A percentile compares a stretch with the other conserved stretches of the same genome.
phyloP scores from a whole-genome alignment of 1,139 yeast genomes.

The Ogataea hybrid region DNA sequence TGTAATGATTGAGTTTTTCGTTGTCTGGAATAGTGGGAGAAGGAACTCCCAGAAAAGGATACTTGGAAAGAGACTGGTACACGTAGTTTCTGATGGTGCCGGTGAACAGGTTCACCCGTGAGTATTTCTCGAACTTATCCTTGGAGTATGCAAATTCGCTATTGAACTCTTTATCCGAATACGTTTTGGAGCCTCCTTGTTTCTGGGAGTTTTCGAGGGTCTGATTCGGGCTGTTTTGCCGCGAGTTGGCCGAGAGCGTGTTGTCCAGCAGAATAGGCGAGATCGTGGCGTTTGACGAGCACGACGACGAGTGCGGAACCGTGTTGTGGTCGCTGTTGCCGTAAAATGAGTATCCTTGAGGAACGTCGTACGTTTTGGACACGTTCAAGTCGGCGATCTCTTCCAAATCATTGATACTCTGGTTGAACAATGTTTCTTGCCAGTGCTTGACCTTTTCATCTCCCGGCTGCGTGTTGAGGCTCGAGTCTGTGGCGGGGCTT shows the following conservation, averaged over 20 bases:
- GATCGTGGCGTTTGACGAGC: constrained; percentile 41
- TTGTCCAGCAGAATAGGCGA: constrained; percentile 37
- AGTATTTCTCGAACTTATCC: constrained; percentile 33
- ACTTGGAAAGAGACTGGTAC: constrained; percentile 53
- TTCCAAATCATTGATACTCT: constrained; percentile 33
- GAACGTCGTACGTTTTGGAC: constrained; percentile 44
- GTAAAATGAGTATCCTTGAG: constrained; percentile 59
- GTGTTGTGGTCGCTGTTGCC: constrained; percentile 39
- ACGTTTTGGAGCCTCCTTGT: constrained; percentile 3
- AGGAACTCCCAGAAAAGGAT: constrained; percentile 60
- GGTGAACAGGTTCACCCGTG: constrained; percentile 51
- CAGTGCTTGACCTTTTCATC: constrained; percentile 28
- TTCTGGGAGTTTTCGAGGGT: constrained; percentile 1
- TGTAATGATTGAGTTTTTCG: constrained; percentile 55
- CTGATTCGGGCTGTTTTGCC: constrained; percentile 19
- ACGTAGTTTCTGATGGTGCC: constrained; percentile 50
- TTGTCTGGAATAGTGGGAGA: constrained; percentile 61
- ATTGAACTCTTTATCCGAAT: constrained; percentile 14
- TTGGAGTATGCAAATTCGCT: constrained; percentile 21
- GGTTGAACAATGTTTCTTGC: constrained; percentile 33
- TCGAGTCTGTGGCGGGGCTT: constrained; percentile 23
- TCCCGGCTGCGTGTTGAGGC: constrained; percentile 17
- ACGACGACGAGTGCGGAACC: constrained; percentile 32
- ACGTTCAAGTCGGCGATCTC: constrained; percentile 44
- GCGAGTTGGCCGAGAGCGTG: constrained; percentile 16